Conservation (phyloP, 1,284 basidiomycete species). For the Tylopilus orsonianus region DNA sequence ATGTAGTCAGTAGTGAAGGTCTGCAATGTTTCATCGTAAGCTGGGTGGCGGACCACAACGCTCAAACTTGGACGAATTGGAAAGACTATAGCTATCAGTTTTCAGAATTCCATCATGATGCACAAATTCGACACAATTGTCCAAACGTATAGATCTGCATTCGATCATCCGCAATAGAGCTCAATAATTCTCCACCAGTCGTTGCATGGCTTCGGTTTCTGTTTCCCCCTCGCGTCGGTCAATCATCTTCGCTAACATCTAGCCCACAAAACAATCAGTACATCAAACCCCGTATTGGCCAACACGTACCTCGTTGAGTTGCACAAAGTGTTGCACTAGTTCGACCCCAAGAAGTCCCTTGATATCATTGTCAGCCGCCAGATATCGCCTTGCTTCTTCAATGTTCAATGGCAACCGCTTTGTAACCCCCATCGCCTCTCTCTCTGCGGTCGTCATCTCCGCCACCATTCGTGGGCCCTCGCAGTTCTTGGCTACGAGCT, state of each 20-base stretch:
- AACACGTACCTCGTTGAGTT: slow-evolving; percentile 22
- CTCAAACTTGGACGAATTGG: no score
- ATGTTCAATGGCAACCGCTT: slow-evolving; percentile 26
- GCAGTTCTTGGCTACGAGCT: slow-evolving; percentile 16
- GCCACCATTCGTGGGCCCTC: slow-evolving; percentile 4
- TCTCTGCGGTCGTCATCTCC: slow-evolving; percentile 21
- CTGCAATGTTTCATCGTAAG: no score
- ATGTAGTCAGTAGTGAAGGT: no score
- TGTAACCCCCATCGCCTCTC: slow-evolving; percentile 20
- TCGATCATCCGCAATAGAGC: no score
- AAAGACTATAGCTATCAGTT: no score
- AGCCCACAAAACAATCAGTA: background rate
- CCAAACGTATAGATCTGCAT: no score
- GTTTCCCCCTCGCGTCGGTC: slow-evolving; percentile 11
- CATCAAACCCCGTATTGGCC: background rate
- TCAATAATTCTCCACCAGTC: slow-evolving; percentile 23
- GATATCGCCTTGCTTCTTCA: slow-evolving; percentile 20
- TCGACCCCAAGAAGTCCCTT: slow-evolving; percentile 21
- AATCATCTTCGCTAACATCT: slow-evolving; percentile 20
- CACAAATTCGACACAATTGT: no score
- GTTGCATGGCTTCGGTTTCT: slow-evolving; percentile 2
- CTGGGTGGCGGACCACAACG: no score
- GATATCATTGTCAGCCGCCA: slow-evolving; percentile 21
- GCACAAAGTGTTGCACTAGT: slow-evolving; percentile 23
- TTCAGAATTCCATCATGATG: no score